These are phyloP conservation scores for Oldenlandia corymbosa DNA, from an alignment of 257 asterid species.

Conservation along the genomic window DNA sequence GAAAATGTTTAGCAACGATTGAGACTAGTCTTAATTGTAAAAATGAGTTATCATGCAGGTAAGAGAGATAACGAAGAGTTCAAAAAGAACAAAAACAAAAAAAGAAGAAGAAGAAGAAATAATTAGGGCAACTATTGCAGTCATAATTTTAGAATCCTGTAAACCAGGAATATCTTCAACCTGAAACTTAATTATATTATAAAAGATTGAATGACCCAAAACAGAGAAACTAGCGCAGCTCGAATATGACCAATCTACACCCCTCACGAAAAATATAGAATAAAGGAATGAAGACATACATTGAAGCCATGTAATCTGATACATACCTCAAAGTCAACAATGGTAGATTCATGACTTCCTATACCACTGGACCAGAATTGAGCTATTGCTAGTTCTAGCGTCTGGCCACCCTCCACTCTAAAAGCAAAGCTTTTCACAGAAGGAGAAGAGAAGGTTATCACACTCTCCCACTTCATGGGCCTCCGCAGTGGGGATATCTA, in stretches of 20 bases:
- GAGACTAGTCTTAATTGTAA: not conserved
- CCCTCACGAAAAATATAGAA: too few species aligned
- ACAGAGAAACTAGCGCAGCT: not conserved
- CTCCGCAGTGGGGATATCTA: conserved; percentile 86
- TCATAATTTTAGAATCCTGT: not conserved
- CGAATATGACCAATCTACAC: not conserved
- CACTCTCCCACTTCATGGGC: conserved; percentile 88
- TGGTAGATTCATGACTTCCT: conserved; percentile 75
- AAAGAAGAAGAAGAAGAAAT: too few species aligned
- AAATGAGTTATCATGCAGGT: not conserved
- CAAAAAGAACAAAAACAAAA: too few species aligned
- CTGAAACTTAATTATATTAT: not conserved
- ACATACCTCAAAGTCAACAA: conserved; percentile 75
- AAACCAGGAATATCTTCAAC: not conserved
- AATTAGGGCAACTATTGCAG: not conserved
- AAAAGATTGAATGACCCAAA: not conserved
- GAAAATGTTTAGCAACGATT: not conserved
- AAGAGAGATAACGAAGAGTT: too few species aligned
- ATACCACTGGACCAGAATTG: conserved; percentile 97
- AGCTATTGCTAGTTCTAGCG: conserved; percentile 90
- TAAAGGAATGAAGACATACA: not conserved
- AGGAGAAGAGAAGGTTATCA: conserved; percentile 82
- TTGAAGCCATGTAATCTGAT: conserved; percentile 6
- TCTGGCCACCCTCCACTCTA: conserved; percentile 78
- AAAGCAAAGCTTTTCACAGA: conserved; percentile 83